A percentile compares a stretch with the other conserved stretches of the same genome.
Conservation (phyloP, 2,329 filamentous ascomycete genomes). For the Calonectria crousiana region DNA sequence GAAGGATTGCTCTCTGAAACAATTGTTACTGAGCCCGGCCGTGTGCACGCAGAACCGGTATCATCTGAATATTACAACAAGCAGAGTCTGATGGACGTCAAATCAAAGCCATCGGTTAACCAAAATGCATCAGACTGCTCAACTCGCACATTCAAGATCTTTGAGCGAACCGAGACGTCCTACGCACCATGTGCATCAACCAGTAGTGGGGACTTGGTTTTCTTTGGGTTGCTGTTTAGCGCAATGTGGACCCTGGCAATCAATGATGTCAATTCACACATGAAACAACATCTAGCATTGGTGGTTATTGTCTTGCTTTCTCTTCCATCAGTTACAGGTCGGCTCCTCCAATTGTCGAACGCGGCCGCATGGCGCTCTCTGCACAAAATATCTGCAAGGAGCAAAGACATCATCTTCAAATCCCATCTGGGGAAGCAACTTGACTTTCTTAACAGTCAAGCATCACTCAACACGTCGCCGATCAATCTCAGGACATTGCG, state of each 20-base stretch:
- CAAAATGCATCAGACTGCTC: not conserved
- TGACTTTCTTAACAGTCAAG: constrained; percentile 12
- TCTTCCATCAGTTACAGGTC: not conserved
- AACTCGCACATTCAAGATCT: not conserved
- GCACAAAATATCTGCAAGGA: not conserved
- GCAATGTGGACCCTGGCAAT: not conserved
- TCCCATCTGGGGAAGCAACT: not conserved
- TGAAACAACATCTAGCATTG: not conserved
- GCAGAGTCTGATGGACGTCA: not conserved
- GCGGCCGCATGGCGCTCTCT: not conserved
- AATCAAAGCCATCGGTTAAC: not conserved
- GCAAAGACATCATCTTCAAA: not conserved
- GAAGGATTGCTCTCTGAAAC: not conserved
- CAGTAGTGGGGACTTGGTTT: not conserved
- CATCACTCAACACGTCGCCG: constrained; percentile 16
- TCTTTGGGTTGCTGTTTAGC: not conserved
- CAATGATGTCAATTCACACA: not conserved
- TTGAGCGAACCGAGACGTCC: not conserved
- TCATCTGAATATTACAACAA: not conserved
- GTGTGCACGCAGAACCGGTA: not conserved
- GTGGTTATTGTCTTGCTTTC: not conserved
- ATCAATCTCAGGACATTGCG: constrained; percentile 26
- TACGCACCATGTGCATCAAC: not conserved
- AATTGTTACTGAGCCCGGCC: not conserved
- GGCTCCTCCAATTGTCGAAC: not conserved